Conservation (phyloP, 2,329 filamentous ascomycete species). For the Fusarium burgessii region DNA sequence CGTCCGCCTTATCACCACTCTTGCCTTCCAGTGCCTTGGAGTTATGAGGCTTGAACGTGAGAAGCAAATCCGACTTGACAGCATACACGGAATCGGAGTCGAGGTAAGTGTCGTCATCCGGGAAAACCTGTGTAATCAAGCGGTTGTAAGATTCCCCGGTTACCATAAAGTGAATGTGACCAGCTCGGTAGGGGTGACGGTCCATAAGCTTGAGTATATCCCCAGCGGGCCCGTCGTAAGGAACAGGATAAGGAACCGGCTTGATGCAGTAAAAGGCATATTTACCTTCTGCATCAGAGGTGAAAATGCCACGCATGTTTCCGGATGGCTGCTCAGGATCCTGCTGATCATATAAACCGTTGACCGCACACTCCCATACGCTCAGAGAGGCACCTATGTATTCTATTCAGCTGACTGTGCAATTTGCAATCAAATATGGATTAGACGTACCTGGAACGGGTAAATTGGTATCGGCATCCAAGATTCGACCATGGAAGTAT, state of each 20-base stretch:
- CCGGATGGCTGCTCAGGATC: not conserved
- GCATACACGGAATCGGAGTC: not conserved
- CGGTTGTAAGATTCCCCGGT: not conserved
- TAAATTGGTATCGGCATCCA: not conserved
- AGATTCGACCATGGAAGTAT: not conserved
- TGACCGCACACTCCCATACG: not conserved
- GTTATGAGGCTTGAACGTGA: accelerated
- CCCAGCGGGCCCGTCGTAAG: not conserved
- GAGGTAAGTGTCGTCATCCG: not conserved
- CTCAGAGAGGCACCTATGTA: not conserved
- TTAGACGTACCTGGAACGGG: not conserved
- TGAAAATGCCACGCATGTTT: not conserved
- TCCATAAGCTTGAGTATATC: not conserved
- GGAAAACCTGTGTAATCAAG: not conserved
- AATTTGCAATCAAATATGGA: not conserved
- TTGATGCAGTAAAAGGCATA: not conserved
- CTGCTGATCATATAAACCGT: not conserved
- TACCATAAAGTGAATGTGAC: not conserved
- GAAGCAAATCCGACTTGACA: not conserved
- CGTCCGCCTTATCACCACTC: accelerated
- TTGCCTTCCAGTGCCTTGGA: accelerated
- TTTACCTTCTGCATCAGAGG: not conserved
- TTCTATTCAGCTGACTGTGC: not conserved
- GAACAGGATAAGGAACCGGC: not conserved
- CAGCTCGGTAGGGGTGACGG: not conserved